Percentiles rank a stretch among this genome's conserved stretches.
Evolutionary conservation across 1,139 yeast species (phyloP).

Genomic region (Lodderomyces jiufengensis): DNA sequence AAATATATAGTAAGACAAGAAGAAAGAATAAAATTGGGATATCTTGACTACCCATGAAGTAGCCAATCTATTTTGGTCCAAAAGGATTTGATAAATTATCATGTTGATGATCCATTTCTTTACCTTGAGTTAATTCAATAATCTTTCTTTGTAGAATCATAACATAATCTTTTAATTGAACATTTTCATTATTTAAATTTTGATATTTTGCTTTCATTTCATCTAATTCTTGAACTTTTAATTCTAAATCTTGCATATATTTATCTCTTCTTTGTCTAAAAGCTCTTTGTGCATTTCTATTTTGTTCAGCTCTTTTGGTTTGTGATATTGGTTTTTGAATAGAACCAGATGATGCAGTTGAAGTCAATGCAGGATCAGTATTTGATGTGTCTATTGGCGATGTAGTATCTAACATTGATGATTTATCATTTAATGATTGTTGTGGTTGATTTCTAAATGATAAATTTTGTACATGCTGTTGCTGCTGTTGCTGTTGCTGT

Average conservation of each 20-base stretch:
- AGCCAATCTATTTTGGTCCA: not conserved
- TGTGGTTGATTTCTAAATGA: not conserved
- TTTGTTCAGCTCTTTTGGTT: slow-evolving; percentile 84
- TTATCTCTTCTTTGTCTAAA: slow-evolving; percentile 78
- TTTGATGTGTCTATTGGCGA: slow-evolving; percentile 1
- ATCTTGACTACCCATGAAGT: not conserved
- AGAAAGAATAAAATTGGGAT: slow-evolving; percentile 1
- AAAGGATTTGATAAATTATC: slow-evolving; percentile 4
- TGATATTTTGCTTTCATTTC: slow-evolving; percentile 59
- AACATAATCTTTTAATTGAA: slow-evolving; percentile 70
- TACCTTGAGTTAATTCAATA: slow-evolving; percentile 35
- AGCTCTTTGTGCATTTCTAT: slow-evolving; percentile 84
- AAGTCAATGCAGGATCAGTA: slow-evolving; percentile 4
- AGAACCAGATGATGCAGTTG: slow-evolving; percentile 3
- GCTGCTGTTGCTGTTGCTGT: slow-evolving; percentile 39
- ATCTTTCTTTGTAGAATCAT: slow-evolving; percentile 65
- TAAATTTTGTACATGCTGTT: slow-evolving; percentile 49
- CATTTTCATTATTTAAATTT: slow-evolving; percentile 62
- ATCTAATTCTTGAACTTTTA: slow-evolving; percentile 60
- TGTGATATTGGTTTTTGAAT: slow-evolving; percentile 44
- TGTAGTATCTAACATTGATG: not conserved
- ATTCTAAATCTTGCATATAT: slow-evolving; percentile 73
- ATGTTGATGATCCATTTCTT: slow-evolving; percentile 3
- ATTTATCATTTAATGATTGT: slow-evolving; percentile 1
- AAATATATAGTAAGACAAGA: too few species aligned